phyloP scores from a whole-genome alignment of 352 stramenopile species.

The Phytophthora tubulina region DNA sequence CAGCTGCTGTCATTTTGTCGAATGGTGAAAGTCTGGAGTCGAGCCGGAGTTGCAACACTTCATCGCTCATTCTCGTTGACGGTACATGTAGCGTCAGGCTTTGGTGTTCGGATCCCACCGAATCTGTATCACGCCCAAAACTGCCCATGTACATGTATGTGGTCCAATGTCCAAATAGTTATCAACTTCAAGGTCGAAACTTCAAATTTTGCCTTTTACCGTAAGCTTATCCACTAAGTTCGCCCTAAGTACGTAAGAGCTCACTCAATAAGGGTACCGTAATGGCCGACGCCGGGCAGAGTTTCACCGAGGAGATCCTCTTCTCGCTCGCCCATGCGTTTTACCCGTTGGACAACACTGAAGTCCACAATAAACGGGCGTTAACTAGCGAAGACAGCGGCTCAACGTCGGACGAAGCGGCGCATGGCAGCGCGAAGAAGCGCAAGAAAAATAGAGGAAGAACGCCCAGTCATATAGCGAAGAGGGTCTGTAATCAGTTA shows the following conservation, averaged over 20 bases:
- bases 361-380: constrained; percentile 5
- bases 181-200: background rate
- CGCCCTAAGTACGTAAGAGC: constrained; percentile 4
- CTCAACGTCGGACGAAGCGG: constrained; percentile 19
- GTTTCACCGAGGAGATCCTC: constrained; percentile 24
- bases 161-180: no score
- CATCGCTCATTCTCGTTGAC: no score
- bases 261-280: background rate
- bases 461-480: constrained; percentile 38
- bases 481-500: constrained; percentile 17
- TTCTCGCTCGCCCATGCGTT: constrained; percentile 33
- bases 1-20: background rate
- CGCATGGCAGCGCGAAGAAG: constrained; percentile 7
- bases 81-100: no score
- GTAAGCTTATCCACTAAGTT: background rate
- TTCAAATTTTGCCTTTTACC: background rate
- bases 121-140: no score
- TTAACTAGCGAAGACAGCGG: constrained; percentile 16
- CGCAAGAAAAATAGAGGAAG: constrained; percentile 30
- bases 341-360: constrained; percentile 12
- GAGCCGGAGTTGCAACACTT: no score
- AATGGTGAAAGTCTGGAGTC: background rate
- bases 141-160: no score
- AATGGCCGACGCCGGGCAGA: background rate
- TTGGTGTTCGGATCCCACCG: no score